Evolutionary conservation across 2,329 filamentous ascomycete genomes (phyloP).

Genomic region (Colletotrichum shisoi): DNA sequence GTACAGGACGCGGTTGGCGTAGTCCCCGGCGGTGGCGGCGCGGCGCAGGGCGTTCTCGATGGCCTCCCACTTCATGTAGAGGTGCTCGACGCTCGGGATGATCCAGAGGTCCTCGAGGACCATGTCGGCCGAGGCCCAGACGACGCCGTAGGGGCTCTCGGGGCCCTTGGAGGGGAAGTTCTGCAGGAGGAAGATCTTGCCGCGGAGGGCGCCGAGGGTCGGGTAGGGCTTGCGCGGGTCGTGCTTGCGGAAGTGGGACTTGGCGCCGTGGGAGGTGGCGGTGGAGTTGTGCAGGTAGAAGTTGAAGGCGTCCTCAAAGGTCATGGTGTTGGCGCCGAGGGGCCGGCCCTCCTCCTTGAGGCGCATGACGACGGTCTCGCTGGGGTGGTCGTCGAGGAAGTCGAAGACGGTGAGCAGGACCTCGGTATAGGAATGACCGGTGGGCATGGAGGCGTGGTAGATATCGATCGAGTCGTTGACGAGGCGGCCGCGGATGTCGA

Average conservation of each 20-base stretch:
- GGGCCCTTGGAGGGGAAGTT: constrained; percentile 51
- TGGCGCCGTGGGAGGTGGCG: constrained; percentile 49
- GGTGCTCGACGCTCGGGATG: constrained; percentile 53
- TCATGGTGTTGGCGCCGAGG: constrained; percentile 48
- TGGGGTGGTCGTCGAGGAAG: constrained; percentile 57
- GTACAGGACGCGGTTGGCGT: constrained; percentile 52
- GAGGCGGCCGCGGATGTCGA: constrained; percentile 59
- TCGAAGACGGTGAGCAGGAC: constrained; percentile 55
- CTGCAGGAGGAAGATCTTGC: constrained; percentile 58
- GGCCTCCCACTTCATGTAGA: constrained; percentile 58
- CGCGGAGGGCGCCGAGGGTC: constrained; percentile 55
- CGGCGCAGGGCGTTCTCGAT: constrained; percentile 53
- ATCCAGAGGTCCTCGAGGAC: constrained; percentile 58
- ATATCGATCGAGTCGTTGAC: constrained; percentile 55
- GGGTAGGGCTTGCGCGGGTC: constrained; percentile 49
- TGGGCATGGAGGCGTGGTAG: constrained; percentile 57
- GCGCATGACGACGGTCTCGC: constrained; percentile 59
- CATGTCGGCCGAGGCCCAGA: constrained; percentile 57
- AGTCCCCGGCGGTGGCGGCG: constrained; percentile 46
- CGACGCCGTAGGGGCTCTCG: constrained; percentile 51
- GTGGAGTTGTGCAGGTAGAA: constrained; percentile 49
- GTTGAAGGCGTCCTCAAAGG: constrained; percentile 58
- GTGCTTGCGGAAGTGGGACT: constrained; percentile 50
- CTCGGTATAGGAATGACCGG: constrained; percentile 55
- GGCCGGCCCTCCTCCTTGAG: constrained; percentile 58